Evolutionary conservation across 139 green algal genomes (phyloP), one percentile per base, ranked within the genome.

Genomic region (Volvox reticuliferus): DNA sequence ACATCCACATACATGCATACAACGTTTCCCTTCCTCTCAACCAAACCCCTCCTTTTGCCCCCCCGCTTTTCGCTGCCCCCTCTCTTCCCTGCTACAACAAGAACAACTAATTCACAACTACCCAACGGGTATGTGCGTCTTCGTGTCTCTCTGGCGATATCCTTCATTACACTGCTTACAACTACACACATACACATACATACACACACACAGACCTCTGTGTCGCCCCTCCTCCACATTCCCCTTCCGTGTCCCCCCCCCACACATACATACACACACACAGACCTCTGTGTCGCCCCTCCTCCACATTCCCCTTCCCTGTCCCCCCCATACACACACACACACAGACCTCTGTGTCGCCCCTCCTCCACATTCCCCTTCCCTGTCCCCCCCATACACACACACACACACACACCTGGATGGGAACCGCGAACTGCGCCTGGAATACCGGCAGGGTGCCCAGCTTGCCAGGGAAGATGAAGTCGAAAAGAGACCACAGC

Each of bases 401-500:
- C 44, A 55, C 44, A 55, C 44, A 55, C 44, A 55, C 44, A 55
- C 44, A 55, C 65, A 94, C 87, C 89, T 96, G 93, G 75, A 99
- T 99, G 82, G 98, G 98, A 36, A 99, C 91, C 9, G 97, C 96
- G 92, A 99, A 99, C 94, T 99, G 95, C 21, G 98, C 94, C 67
- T 96, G 93, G 95, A 99, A 99, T 21, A 99, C 98, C 1, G 98
- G 98, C 91, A 99, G 95, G 0, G 98, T 99, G 80, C 98, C 98
- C 88, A 99, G 94, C 96, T 98, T 98, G 73, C 94, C 94, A 28
- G 98, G 98, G 94, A 99, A 99, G n/a, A 99, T 96, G 94, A 99
- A 99, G 95, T 99, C 98, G 91, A 99, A 99, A 36, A 99, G 95
- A 0, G 96, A 97, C 98, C 98, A 99, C 9, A 99, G 97, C 97